Evolutionary conservation across 176 grass and related monocot species (phyloP).

Genomic region (Thinopyrum elongatum): DNA sequence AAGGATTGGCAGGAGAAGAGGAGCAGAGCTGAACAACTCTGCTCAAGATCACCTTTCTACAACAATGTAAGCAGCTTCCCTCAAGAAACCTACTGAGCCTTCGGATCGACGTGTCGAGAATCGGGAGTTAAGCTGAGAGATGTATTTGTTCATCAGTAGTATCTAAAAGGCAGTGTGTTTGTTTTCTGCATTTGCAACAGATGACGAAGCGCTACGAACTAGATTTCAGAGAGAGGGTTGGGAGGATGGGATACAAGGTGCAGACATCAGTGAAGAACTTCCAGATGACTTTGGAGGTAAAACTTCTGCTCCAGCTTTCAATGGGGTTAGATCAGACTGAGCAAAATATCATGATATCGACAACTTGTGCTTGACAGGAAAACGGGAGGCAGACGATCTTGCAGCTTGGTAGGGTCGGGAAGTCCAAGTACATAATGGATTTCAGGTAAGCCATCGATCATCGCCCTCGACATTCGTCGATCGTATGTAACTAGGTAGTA

Average conservation of each 20-base stretch:
- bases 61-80: conserved; percentile 53
- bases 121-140: neutral
- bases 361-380: conserved; percentile 31
- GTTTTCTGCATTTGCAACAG: conserved; percentile 28
- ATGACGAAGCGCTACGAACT: conserved; percentile 77
- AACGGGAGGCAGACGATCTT: conserved; percentile 79
- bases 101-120: neutral
- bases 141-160: neutral
- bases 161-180: neutral
- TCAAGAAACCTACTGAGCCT: neutral
- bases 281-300: conserved; percentile 82
- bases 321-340: neutral
- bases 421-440: conserved; percentile 85
- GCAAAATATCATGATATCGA: neutral
- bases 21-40: conserved; percentile 53
- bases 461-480: neutral
- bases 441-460: conserved; percentile 53
- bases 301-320: neutral
- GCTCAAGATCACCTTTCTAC: conserved; percentile 80
- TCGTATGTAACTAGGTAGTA: neutral
- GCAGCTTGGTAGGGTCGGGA: conserved; percentile 78
- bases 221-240: conserved; percentile 89
- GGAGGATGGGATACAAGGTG: conserved; percentile 79
- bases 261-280: conserved; percentile 96
- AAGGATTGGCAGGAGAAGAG: conserved; percentile 79